phyloP scores from a whole-genome alignment of 257 asterid species.

The Solanum pinnatisectum region DNA sequence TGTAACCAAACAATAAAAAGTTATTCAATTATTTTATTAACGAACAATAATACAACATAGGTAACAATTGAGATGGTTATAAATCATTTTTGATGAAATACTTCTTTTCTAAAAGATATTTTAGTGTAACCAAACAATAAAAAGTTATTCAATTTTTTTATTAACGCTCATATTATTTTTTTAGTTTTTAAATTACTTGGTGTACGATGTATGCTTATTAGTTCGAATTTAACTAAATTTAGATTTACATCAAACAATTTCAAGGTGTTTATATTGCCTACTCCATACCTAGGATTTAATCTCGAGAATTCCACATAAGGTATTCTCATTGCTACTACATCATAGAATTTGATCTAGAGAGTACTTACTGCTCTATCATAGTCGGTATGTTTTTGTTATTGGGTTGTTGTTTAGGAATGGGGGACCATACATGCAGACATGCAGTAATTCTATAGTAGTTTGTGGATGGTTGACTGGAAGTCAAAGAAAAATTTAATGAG shows the following conservation, averaged over 20 bases:
- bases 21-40: too few species aligned
- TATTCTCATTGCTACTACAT: not conserved
- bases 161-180: too few species aligned
- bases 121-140: not conserved
- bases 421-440: not conserved
- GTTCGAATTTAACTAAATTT: too few species aligned
- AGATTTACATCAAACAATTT: too few species aligned
- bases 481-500: not conserved
- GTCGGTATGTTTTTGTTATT: not conserved
- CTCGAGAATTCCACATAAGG: not conserved
- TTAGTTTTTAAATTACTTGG: too few species aligned
- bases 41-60: not conserved
- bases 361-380: not conserved
- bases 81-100: not conserved
- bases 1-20: not conserved
- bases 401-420: not conserved
- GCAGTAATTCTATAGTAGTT: too few species aligned
- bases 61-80: not conserved
- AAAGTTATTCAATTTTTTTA: too few species aligned
- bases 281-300: not conserved
- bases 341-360: rapidly evolving
- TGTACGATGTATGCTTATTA: too few species aligned
- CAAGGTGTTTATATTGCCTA: not conserved
- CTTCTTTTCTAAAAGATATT: not conserved
- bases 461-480: not conserved